phyloP scores from a whole-genome alignment of 306 rosid genomes.

The Carpinus fangiana region DNA sequence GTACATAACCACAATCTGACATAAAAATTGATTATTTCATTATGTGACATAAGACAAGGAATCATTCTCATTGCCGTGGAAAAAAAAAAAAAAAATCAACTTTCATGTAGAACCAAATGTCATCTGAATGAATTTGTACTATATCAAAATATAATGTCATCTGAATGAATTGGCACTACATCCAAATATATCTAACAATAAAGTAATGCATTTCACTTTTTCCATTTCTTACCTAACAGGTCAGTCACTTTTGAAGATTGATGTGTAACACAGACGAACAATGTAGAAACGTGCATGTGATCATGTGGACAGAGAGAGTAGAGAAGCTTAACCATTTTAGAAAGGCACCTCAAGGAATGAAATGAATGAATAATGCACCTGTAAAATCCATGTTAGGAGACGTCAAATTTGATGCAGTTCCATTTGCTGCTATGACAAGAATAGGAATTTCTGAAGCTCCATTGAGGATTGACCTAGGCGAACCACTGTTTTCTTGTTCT shows the following conservation, averaged over 20 bases:
- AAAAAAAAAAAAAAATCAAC: not conserved
- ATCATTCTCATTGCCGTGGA: not conserved
- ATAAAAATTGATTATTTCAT: not conserved
- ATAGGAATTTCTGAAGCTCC: conserved; percentile 44
- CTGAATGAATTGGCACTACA: too few relatives aligned
- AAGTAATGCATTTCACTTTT: not conserved
- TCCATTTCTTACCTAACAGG: not conserved
- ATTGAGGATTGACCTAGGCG: conserved; percentile 43
- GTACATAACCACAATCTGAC: not conserved
- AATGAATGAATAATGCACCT: conserved; percentile 44
- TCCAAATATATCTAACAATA: not conserved
- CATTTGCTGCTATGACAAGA: conserved; percentile 30
- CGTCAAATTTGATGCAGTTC: conserved; percentile 23
- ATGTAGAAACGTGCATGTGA: not conserved
- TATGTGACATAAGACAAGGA: not conserved
- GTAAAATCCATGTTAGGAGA: conserved; percentile 32
- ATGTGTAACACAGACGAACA: not conserved
- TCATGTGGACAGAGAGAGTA: not conserved
- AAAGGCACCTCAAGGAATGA: conserved; percentile 10
- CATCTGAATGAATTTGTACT: too few relatives aligned
- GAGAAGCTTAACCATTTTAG: not conserved
- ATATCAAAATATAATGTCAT: too few relatives aligned
- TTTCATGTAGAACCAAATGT: too few relatives aligned
- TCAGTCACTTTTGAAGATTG: not conserved
- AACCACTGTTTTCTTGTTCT: conserved; percentile 30